Conservation (phyloP, 164 flowering plant genomes). For the Malania oleifera region DNA sequence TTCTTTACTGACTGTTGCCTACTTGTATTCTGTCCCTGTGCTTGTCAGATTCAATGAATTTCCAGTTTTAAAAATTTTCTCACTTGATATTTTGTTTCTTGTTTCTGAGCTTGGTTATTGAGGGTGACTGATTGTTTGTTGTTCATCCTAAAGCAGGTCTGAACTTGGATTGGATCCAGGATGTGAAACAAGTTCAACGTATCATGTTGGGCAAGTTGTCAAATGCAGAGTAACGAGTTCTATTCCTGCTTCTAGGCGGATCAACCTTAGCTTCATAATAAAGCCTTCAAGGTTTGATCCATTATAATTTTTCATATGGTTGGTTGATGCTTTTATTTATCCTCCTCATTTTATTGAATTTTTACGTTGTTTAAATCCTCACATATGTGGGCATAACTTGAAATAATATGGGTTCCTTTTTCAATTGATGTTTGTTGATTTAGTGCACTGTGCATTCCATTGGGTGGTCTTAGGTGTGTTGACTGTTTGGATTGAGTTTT, state of each 20-base stretch:
- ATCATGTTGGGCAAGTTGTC: slow-evolving; percentile 94
- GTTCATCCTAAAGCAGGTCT: slow-evolving; percentile 40
- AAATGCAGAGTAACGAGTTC: slow-evolving; percentile 81
- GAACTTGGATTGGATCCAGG: slow-evolving; percentile 86
- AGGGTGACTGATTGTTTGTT: slow-evolving; percentile 2
- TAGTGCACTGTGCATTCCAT: too few species aligned
- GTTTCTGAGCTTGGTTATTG: slow-evolving; percentile 2
- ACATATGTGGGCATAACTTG: too few species aligned
- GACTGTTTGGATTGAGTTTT: too few species aligned
- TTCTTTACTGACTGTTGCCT: too few species aligned
- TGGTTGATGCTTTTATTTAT: not conserved
- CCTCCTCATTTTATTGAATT: not conserved
- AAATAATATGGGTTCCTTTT: too few species aligned
- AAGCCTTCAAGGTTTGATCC: slow-evolving; percentile 65
- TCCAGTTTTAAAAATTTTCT: not conserved
- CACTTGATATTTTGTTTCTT: not conserved
- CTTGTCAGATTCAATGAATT: not conserved
- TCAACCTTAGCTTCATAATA: slow-evolving; percentile 75
- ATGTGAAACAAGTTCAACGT: slow-evolving; percentile 51
- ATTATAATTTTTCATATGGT: not conserved
- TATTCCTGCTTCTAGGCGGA: slow-evolving; percentile 53
- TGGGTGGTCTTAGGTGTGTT: too few species aligned
- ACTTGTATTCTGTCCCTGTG: not conserved
- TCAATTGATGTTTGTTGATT: too few species aligned
- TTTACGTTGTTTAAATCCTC: too few species aligned